Evolutionary conservation across 169 alveolate species (phyloP), one percentile per base, ranked within the genome.

Genomic region (Cryptosporidium ubiquitum): DNA sequence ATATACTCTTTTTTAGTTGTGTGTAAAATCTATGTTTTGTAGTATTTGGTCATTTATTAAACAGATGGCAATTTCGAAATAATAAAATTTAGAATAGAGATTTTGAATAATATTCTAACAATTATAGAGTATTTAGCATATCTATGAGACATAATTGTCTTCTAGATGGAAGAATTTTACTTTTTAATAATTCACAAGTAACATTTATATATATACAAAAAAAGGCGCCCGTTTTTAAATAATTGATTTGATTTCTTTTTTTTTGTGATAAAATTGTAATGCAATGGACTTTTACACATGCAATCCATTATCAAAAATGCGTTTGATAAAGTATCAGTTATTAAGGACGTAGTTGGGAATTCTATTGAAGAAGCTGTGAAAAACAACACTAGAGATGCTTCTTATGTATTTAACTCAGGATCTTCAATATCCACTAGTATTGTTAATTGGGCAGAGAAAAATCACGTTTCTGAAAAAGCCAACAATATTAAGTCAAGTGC

Each of bases 361-460:
- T 58, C 86, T 4, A 55, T 75, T 75, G 86, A 75, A 39, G 86
- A 75, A 47, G 86, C 75, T 20, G 89, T 79, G 20, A 79, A 61
- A 29, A 79, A 20, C 37, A 79, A 79, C 42, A 18, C 73, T n/a
- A 79, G 31, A 20, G 89, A 79, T 20, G 18, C 89, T 23, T 18
- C 51, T 10, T 31, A 55, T 37, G 89, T 79, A 23, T 47, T 79
- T 64, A 58, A 61, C 14, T 60, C 89, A 4, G 89, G 89, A 39
- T 35, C 89, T 18, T 42, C 75, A 42, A 61, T 79, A 35, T 60
- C 89, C 29, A 57, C 89, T 26, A 79, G 68, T 23, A 64, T 79
- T 79, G 75, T 58, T 37, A 79, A 61, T 79, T 79, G 89, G 89
- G 75, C 89, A 20, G 89, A 79, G 39, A 79, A 73, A 58, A 73